A percentile compares a stretch with the other conserved stretches of the same genome.
These are phyloP conservation scores for Acer yangbiense DNA, from an alignment of 345 rosid genomes.

Conservation along the genomic window DNA sequence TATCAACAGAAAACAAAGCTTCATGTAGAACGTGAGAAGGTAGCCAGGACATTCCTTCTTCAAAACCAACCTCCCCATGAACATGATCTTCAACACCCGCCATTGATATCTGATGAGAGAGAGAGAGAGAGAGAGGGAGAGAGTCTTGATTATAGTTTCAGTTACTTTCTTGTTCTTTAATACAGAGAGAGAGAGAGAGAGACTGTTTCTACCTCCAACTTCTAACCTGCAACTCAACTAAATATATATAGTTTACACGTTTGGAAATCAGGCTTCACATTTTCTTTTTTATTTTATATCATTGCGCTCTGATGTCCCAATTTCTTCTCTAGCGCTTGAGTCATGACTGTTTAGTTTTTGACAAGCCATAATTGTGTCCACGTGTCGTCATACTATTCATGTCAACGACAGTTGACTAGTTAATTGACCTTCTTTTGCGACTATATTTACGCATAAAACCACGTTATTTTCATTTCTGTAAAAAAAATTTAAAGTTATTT, in stretches of 20 bases:
- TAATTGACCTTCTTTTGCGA: conserved; percentile 16
- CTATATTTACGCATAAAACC: conserved; percentile 20
- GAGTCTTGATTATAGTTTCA: not conserved
- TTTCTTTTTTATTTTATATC: not conserved
- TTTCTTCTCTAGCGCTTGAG: not conserved
- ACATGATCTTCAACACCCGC: conserved; percentile 26
- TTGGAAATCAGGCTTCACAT: conserved; percentile 10
- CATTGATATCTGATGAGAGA: conserved; percentile 15
- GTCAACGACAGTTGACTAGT: not conserved
- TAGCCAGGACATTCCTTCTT: conserved; percentile 49
- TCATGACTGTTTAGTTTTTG: not conserved
- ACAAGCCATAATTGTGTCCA: not conserved
- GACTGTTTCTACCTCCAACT: conserved; percentile 51
- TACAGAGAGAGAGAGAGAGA: not conserved
- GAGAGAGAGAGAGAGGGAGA: not conserved
- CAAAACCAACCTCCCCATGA: conserved; percentile 40
- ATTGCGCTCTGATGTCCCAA: not conserved
- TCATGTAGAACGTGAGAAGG: conserved; percentile 57
- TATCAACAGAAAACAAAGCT: conserved; percentile 40
- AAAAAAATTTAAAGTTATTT: not conserved
- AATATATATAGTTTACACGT: conserved; percentile 27
- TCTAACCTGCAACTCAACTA: conserved; percentile 79
- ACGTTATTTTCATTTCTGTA: not conserved
- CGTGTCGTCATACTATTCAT: not conserved
- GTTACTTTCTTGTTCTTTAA: conserved; percentile 19